Base-by-base conservation (phyloP, 345 rosid genomes). In the Geranium brycei region DNA sequence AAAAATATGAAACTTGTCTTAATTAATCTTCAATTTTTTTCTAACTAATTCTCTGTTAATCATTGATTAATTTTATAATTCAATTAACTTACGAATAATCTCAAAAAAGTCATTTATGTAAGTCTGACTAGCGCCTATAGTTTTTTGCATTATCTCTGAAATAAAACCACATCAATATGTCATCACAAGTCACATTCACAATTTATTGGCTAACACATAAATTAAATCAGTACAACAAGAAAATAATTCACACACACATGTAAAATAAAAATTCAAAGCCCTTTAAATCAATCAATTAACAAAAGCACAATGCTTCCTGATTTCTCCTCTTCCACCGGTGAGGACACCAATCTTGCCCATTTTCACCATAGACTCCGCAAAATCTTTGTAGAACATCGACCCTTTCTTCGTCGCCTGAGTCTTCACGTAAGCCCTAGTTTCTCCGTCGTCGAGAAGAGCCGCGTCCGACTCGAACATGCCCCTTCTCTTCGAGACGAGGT, bases 261-360 rank as follows among this genome's bases (percentile, higher is more conserved):
- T 47, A 47, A 10, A 47, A 8, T 47, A 11, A 6, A 47, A 2
- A 3, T 47, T 6, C 53, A 2, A 6, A 6, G 14, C 53, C 14
- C 11, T 47, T 35, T 35, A 35, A 7, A 38, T 38, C 1, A 38
- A 5, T 38, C 11, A 47, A 13, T 47, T 47, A 47, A 47, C 53
- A 47, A 47, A 47, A 13, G 53, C 53, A 47, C 53, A 47, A 47
- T 47, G 53, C 53, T 81, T 84, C 19, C 96, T 81, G 72, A 89
- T 72, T 61, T 85, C 77, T 0, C 91, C 92, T 0, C 13, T 60
- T 0, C 7, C 19, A 3, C 92, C 91, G 0, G 96, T 84, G 17
- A 86, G 71, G 66, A 83, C 91, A 0, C 72, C 85, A 31, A 84
- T 67, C 71, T 87, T 72, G 19, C 92, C 96, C 92, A 88, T 81